Evolutionary conservation across 176 grass and related monocot genomes (phyloP).

Genomic region (Eragrostis nindensis): DNA sequence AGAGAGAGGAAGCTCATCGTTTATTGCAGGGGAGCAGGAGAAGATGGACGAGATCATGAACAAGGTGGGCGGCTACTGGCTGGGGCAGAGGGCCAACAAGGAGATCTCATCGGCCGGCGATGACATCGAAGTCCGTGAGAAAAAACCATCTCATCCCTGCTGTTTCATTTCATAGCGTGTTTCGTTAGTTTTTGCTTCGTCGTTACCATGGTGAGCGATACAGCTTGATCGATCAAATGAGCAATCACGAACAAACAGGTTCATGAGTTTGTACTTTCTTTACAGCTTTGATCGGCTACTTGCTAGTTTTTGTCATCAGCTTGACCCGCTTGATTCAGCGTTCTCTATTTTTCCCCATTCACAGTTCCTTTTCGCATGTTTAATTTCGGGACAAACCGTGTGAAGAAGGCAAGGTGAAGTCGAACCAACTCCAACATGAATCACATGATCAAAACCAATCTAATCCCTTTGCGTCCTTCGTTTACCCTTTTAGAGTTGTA

Average conservation of each 20-base stretch:
- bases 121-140: constrained; percentile 62
- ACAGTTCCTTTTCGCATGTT: background rate
- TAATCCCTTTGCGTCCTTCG: background rate
- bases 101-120: constrained; percentile 81
- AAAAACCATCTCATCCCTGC: background rate
- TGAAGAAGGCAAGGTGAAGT: background rate
- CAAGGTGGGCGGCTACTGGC: constrained; percentile 76
- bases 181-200: background rate
- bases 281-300: too few species aligned
- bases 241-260: too few species aligned
- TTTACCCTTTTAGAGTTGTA: background rate
- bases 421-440: too few species aligned
- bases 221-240: background rate
- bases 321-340: background rate
- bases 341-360: background rate
- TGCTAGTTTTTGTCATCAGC: background rate
- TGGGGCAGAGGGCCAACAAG: constrained; percentile 66
- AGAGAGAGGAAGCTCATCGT: background rate
- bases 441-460: background rate
- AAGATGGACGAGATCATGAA: constrained; percentile 88
- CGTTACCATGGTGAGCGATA: background rate
- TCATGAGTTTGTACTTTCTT: too few species aligned
- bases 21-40: background rate
- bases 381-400: background rate
- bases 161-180: background rate